Percentiles rank a stretch among this genome's conserved stretches.
phyloP scores from a whole-genome alignment of 1,284 basidiomycete genomes.

The Trichosporon sp. region DNA sequence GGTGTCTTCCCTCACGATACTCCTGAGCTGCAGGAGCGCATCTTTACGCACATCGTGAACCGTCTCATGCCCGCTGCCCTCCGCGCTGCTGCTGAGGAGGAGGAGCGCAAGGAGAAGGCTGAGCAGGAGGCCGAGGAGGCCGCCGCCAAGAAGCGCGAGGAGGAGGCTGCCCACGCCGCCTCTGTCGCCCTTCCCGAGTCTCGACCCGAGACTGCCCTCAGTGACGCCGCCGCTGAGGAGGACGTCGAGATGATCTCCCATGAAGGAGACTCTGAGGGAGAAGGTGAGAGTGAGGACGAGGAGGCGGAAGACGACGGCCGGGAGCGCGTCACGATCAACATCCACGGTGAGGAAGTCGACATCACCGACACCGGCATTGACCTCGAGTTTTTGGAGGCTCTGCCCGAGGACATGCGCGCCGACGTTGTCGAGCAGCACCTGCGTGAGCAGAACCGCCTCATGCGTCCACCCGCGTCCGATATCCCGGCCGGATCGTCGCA shows the following conservation, averaged over 20 bases:
- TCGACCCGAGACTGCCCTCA: conserved; percentile 52
- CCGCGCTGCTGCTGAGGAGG: conserved; percentile 45
- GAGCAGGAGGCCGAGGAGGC: conserved; percentile 26
- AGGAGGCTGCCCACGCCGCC: conserved; percentile 19
- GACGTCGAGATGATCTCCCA: conserved; percentile 61
- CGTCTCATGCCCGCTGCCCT: conserved; percentile 75
- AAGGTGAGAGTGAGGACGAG: conserved; percentile 4
- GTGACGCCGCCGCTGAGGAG: conserved; percentile 54
- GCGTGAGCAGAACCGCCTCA: conserved; percentile 58
- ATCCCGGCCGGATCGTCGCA: conserved; percentile 63
- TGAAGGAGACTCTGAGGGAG: conserved; percentile 46
- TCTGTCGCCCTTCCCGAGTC: conserved; percentile 42
- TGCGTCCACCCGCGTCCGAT: conserved; percentile 63
- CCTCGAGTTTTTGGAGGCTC: conserved; percentile 92
- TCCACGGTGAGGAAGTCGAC: conserved; percentile 90
- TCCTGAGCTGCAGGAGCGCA: conserved; percentile 66
- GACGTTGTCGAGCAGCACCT: conserved; percentile 97
- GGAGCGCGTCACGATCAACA: conserved; percentile 68
- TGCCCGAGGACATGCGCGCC: conserved; percentile 98
- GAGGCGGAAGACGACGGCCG: conserved; percentile 7
- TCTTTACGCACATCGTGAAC: conserved; percentile 67
- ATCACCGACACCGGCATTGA: conserved; percentile 99
- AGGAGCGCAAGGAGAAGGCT: conserved; percentile 37
- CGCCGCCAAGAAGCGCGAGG: conserved; percentile 17
- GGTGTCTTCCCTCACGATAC: conserved; percentile 73